phyloP scores from a whole-genome alignment of 768 basidiomycete genomes.

The Exidia glandulosa region DNA sequence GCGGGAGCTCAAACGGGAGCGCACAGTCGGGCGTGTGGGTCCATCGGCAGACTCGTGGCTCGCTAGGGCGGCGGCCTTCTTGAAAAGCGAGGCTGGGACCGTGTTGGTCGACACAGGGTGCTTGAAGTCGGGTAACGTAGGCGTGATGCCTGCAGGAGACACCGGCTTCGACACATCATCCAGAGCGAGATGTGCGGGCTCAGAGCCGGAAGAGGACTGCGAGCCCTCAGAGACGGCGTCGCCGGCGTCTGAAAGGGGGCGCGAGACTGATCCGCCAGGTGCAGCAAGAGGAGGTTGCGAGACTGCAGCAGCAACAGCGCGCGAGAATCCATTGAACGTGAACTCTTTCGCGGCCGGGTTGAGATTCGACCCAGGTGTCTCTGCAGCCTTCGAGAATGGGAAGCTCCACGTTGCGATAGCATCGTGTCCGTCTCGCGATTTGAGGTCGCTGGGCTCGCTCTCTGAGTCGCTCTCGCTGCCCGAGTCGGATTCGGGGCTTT shows the following conservation, averaged over 20 bases:
- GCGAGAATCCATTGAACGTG: conserved; percentile 54
- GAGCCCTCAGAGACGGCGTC: neutral
- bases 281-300: neutral
- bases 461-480: neutral
- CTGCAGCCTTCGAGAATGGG: conserved; percentile 26
- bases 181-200: neutral
- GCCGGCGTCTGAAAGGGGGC: neutral
- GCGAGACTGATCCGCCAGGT: neutral
- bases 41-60: conserved; percentile 44
- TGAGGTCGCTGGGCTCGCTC: conserved; percentile 13
- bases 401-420: conserved; percentile 66
- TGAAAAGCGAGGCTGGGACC: conserved; percentile 74
- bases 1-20: conserved; percentile 63
- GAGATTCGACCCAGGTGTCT: conserved; percentile 12
- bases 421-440: conserved; percentile 31
- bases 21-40: conserved; percentile 56
- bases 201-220: neutral
- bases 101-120: conserved; percentile 56
- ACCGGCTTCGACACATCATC: neutral
- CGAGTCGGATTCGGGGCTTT: conserved; percentile 22
- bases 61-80: conserved; percentile 41
- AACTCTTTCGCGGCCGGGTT: conserved; percentile 48
- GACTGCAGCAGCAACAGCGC: conserved; percentile 5
- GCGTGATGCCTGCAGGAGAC: conserved; percentile 16
- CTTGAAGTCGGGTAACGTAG: conserved; percentile 71